Base-by-base conservation (phyloP, 163 green algal genomes). In the Volvox carteri region DNA sequence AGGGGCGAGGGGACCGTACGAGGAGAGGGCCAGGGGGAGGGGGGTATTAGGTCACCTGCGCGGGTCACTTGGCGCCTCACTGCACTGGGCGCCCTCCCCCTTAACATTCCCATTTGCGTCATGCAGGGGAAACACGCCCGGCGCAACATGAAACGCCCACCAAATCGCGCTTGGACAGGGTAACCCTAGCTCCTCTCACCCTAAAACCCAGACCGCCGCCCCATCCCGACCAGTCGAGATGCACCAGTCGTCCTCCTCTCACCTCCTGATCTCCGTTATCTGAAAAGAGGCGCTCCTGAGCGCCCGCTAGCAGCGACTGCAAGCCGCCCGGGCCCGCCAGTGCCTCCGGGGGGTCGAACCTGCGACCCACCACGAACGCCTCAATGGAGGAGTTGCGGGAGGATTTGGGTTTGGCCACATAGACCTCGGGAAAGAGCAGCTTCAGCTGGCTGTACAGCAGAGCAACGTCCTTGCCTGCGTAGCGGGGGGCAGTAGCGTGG, bases 321-420 rank as follows among this genome's bases (percentile, higher is more conserved):
- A 77, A 54, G 48, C n/a, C 70, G 16, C 54, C 62, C 18, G 56
- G 54, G 0, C 70, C 54, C 19, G 84, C 84, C 74, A 90, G 62
- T 4, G 65, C 88, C 33, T 89, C 86, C 12, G 97, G 97, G 46
- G 95, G 94, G 6, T 65, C 41, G 85, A 96, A 99, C n/a, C 92
- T 79, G 46, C 95, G 92, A 93, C 98, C 99, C 42, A 99, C 98
- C 54, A 99, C 96, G 90, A 99, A 99, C 0, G 97, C 95, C 93
- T 99, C 98, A 48, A 99, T 97, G 86, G 93, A 98, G 73, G 96
- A 98, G 93, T 98, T 98, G 23, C 98, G 93, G 84, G 93, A 98
- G 92, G 95, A 98, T 80, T 97, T 97, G 16, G 98, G 98, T 94
- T 99, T 99, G 52, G 95, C 94, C 30, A 97, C 94, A 28, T 94